Evolutionary conservation across 495 filamentous ascomycete species (phyloP), one percentile per base, ranked within the genome.

Genomic region (Collariella sp.): DNA sequence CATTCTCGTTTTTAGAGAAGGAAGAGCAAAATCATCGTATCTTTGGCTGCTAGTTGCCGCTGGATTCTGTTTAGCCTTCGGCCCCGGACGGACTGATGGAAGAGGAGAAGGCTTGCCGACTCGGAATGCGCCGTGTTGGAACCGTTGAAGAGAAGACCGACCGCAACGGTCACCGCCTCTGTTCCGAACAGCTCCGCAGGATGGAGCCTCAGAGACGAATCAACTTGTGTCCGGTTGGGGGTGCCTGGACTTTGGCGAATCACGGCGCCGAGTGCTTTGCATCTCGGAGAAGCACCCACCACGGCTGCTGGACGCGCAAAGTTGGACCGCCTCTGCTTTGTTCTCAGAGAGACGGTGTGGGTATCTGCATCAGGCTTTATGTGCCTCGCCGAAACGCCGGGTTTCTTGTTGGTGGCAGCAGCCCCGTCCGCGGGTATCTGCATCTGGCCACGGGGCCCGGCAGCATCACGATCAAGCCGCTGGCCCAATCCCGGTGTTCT

Each of bases 371-470:
- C 52, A 44, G 46, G 46, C 49, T 7, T 11, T 54, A 56, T 66
- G 65, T 64, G 46, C 50, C 19, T 64, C 56, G 59, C 61, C 65
- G 58, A 35, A 20, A 12, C 35, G 33, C n/a, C 13, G 33, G 19
- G 40, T 40, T 47, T 47, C 55, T 46, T 59, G 59, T 64, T 67
- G 65, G 61, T 52, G 22, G 49, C 9, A 3, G 29, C 15, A 12
- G 40, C 36, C 15, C 16, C 33, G 9, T 41, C 20, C 23, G 15
- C 64, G 66, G 66, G 46, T 56, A 58, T 63, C 55, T 65, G 66
- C 66, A 56, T 61, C 15, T 46, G 54, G 43, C 31, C 39, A 23
- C 66, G 65, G 64, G 51, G 34, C 56, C 47, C 57, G 54, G 61
- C 65, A 65, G 58, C 52, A 65, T 67, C 62, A 58, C 26, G 51